Evolutionary conservation across 2,329 filamentous ascomycete species (phyloP).

Genomic region (Aspergillus sp.): DNA sequence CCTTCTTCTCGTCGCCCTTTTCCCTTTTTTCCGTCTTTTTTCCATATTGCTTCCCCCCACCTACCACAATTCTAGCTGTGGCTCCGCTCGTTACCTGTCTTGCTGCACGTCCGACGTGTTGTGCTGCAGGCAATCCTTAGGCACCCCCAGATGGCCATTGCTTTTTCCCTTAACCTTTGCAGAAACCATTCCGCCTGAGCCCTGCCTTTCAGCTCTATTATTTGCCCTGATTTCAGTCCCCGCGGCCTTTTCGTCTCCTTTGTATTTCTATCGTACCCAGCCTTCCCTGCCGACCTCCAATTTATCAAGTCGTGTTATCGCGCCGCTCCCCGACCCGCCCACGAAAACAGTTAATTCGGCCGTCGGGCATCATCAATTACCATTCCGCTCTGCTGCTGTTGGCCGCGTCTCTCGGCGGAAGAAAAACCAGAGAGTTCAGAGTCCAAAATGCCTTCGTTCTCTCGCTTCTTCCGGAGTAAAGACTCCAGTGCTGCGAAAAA

Average conservation of each 20-base stretch:
- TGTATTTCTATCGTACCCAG: not conserved
- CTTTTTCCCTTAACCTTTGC: conserved; percentile 10
- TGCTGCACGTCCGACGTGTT: conserved; percentile 26
- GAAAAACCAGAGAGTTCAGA: conserved; percentile 12
- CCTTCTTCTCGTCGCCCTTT: conserved; percentile 1
- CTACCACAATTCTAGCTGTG: conserved; percentile 10
- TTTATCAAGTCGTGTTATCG: not conserved
- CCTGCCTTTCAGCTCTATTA: conserved; percentile 7
- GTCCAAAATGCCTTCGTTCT: conserved; percentile 57
- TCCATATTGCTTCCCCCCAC: not conserved
- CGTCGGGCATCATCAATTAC: conserved; percentile 12
- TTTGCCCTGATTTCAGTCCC: conserved; percentile 5
- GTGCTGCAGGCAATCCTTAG: conserved; percentile 21
- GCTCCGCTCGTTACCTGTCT: conserved; percentile 10
- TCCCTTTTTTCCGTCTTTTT: not conserved
- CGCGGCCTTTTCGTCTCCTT: not conserved
- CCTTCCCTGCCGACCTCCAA: not conserved
- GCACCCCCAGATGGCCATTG: conserved; percentile 18
- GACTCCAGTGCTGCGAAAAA: conserved; percentile 67
- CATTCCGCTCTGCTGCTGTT: conserved; percentile 11
- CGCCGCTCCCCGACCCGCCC: not conserved
- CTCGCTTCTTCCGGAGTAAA: conserved; percentile 69
- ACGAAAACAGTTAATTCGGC: conserved; percentile 5
- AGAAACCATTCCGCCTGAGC: conserved; percentile 2
- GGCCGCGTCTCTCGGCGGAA: conserved; percentile 19